phyloP scores from a whole-genome alignment of 73 alveolate genomes.

The Tetrahymena thermophila region DNA sequence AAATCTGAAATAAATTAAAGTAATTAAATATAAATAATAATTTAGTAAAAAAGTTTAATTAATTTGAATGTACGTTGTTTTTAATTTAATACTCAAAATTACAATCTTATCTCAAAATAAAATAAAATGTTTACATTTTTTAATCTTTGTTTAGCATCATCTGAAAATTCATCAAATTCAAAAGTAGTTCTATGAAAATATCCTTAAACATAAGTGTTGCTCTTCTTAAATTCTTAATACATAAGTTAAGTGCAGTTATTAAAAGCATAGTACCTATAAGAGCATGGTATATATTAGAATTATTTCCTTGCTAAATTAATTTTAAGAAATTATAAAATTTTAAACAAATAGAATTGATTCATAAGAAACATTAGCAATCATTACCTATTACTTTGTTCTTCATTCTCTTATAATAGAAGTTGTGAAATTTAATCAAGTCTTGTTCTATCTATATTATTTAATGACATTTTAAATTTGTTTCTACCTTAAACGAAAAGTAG shows the following conservation, averaged over 20 bases:
- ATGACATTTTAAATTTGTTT: no score
- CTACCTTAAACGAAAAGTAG: no score
- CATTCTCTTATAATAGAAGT: background rate
- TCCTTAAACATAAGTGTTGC: background rate
- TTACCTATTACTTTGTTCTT: background rate
- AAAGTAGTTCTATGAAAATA: background rate
- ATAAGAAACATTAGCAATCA: background rate
- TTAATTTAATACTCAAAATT: no score
- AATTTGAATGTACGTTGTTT: no score
- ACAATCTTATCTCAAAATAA: background rate
- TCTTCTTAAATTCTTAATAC: background rate
- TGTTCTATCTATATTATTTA: background rate
- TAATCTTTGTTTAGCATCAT: background rate
- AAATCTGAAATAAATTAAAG: background rate
- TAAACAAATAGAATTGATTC: background rate
- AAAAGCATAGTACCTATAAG: background rate
- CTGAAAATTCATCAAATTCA: background rate
- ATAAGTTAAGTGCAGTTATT: background rate
- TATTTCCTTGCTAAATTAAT: background rate
- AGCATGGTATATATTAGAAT: background rate
- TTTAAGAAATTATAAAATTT: background rate
- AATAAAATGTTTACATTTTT: background rate
- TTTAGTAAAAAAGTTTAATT: no score
- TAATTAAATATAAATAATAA: no score
- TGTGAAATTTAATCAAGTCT: background rate